A percentile compares a stretch with the other conserved stretches of the same genome.
Evolutionary conservation across 2,329 filamentous ascomycete species (phyloP).

Genomic region (Monilinia vaccinii-corymbosi): DNA sequence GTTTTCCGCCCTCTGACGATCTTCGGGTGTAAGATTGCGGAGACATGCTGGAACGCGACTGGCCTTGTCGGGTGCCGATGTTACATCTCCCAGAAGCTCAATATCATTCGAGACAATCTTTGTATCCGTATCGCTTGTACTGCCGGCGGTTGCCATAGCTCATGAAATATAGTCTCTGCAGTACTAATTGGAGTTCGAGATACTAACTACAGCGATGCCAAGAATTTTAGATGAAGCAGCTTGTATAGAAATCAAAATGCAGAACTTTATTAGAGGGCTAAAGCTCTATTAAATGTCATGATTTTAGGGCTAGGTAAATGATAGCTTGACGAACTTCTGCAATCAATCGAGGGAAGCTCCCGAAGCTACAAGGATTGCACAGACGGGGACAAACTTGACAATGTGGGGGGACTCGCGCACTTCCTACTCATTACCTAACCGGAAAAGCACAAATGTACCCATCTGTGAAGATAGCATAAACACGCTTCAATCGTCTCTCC

Average conservation of each 20-base stretch:
- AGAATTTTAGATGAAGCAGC: background rate
- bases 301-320: background rate
- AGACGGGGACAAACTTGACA: background rate
- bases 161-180: background rate
- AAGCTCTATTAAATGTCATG: background rate
- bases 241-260: background rate
- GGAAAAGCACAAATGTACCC: background rate
- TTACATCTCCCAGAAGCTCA: slow-evolving; percentile 9
- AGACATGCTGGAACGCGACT: slow-evolving; percentile 27
- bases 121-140: background rate
- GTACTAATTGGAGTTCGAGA: background rate
- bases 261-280: no score
- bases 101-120: slow-evolving; percentile 2
- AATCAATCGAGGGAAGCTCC: no score
- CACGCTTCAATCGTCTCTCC: background rate
- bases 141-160: background rate
- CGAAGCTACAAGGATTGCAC: background rate
- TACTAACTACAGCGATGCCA: background rate
- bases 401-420: slow-evolving; percentile 1
- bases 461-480: background rate
- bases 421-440: slow-evolving; percentile 1
- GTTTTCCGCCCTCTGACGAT: slow-evolving; percentile 43
- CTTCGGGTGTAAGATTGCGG: slow-evolving; percentile 40
- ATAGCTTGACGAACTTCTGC: background rate
- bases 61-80: background rate